These are phyloP conservation scores for Penicillium goetzii DNA, from an alignment of 495 filamentous ascomycete species.

Conservation along the genomic window DNA sequence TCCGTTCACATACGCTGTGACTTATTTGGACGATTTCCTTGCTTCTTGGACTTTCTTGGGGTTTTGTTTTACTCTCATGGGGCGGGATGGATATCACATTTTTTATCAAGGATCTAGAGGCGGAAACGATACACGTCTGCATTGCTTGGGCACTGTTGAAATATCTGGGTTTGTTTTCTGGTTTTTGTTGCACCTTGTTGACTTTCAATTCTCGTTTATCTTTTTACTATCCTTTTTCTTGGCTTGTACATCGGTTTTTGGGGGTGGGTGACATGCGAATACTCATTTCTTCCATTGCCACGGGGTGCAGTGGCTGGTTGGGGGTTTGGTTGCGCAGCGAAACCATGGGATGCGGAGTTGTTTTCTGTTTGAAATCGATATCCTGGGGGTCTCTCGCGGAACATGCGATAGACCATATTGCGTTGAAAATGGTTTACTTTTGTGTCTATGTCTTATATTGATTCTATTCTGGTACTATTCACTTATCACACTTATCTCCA, in stretches of 20 bases:
- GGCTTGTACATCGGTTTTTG: conserved; percentile 48
- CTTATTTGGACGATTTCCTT: conserved; percentile 40
- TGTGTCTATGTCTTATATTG: conserved; percentile 26
- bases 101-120: conserved; percentile 54
- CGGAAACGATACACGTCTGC: conserved; percentile 60
- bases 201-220: conserved; percentile 27
- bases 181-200: conserved; percentile 9
- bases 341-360: conserved; percentile 53
- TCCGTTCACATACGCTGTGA: conserved; percentile 33
- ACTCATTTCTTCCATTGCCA: conserved; percentile 40
- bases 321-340: conserved; percentile 43
- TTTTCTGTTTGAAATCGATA: conserved; percentile 40
- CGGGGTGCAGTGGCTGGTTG: conserved; percentile 36
- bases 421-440: conserved; percentile 36
- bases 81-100: conserved; percentile 46
- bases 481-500: conserved; percentile 22
- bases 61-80: conserved; percentile 37
- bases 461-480: conserved; percentile 19
- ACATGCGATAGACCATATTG: conserved; percentile 44
- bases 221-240: conserved; percentile 31
- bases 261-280: conserved; percentile 42
- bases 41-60: conserved; percentile 38
- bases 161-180: conserved; percentile 42
- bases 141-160: conserved; percentile 53
- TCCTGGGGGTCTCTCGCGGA: conserved; percentile 43